Conservation (phyloP, 306 rosid genomes). For the Alnus glutinosa region DNA sequence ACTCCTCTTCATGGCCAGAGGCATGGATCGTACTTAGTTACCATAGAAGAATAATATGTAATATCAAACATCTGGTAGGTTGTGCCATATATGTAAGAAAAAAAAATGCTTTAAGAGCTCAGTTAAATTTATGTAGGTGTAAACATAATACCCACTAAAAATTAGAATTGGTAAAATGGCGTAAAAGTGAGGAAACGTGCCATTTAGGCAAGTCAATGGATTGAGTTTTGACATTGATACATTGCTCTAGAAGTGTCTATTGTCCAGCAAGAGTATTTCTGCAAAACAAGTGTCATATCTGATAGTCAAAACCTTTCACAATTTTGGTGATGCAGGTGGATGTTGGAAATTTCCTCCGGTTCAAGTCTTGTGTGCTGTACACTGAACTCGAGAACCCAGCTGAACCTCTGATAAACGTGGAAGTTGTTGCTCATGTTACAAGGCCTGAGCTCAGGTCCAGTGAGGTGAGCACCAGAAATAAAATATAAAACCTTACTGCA, state of each 20-base stretch:
- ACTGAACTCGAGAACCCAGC: slow-evolving; percentile 61
- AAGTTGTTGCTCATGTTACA: slow-evolving; percentile 83
- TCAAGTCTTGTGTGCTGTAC: slow-evolving; percentile 79
- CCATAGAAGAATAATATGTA: not conserved
- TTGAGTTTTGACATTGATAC: not conserved
- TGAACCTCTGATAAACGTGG: slow-evolving; percentile 71
- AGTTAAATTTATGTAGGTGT: not conserved
- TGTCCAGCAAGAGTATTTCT: not conserved
- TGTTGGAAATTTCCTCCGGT: slow-evolving; percentile 82
- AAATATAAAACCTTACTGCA: not conserved
- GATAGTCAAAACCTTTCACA: not conserved
- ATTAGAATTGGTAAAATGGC: not conserved
- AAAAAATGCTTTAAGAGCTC: not conserved
- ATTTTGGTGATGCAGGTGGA: slow-evolving; percentile 66
- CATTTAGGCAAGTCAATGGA: not conserved
- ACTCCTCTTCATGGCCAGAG: not conserved
- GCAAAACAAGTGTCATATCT: not conserved
- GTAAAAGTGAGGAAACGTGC: not conserved
- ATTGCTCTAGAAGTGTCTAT: not conserved
- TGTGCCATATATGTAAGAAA: not conserved
- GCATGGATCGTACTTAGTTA: no score
- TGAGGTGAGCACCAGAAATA: slow-evolving; percentile 52
- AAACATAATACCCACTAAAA: not conserved
- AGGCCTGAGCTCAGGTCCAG: slow-evolving; percentile 79
- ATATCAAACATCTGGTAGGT: not conserved